Evolutionary conservation across 306 rosid genomes (phyloP).

Genomic region (Quercus aquifolioides): DNA sequence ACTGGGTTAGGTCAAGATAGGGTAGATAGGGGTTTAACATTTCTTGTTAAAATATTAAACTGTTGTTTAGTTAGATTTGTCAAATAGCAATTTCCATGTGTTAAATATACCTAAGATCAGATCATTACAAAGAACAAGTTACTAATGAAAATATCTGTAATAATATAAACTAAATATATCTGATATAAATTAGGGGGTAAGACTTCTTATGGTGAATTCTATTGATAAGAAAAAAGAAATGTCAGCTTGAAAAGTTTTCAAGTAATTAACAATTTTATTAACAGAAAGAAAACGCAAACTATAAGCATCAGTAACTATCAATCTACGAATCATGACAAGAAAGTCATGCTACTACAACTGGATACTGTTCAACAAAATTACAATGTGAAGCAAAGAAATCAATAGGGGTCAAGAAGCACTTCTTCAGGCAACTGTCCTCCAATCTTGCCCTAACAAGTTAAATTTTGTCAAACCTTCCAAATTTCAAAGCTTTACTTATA

Average conservation of each 20-base stretch:
- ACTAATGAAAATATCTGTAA: background rate
- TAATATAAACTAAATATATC: background rate
- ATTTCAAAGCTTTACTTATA: background rate
- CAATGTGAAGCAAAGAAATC: background rate
- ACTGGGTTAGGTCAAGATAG: background rate
- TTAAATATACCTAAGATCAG: background rate
- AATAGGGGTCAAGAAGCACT: background rate
- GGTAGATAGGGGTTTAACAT: background rate
- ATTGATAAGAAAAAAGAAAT: too few species aligned
- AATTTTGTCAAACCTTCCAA: background rate
- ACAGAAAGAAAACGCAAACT: background rate
- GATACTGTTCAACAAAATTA: background rate
- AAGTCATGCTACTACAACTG: background rate
- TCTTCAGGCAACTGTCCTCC: background rate
- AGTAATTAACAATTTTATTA: background rate
- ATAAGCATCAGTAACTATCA: background rate
- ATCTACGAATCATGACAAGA: background rate
- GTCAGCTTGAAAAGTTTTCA: background rate
- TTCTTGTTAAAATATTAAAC: too few species aligned
- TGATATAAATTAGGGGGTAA: background rate
- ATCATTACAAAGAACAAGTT: background rate
- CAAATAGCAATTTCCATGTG: background rate
- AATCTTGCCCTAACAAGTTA: background rate
- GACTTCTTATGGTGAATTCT: background rate
- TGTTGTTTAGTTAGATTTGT: too few species aligned